phyloP scores from a whole-genome alignment of 306 rosid genomes.

The Urtica urens region DNA sequence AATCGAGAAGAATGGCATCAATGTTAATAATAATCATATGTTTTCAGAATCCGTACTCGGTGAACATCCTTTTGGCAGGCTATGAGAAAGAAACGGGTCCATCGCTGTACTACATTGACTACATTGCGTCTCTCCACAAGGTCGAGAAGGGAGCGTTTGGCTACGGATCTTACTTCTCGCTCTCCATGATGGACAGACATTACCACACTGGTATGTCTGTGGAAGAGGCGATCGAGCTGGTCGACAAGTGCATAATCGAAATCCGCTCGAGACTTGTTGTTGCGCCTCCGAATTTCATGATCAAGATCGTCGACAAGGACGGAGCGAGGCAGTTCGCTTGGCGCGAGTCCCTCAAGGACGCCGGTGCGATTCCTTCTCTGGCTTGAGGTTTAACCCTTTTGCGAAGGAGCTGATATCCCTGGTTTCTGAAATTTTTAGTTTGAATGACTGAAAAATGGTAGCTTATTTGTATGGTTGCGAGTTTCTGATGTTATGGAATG shows the following conservation, averaged over 20 bases:
- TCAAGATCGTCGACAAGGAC: constrained; percentile 84
- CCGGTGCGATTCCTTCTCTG: too few species aligned
- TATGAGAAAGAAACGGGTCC: constrained; percentile 84
- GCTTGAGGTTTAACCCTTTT: too few species aligned
- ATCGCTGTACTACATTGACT: constrained; percentile 74
- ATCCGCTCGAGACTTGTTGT: constrained; percentile 68
- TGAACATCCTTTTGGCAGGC: constrained; percentile 89
- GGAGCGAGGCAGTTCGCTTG: constrained; percentile 86
- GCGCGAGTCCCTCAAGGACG: constrained; percentile 63
- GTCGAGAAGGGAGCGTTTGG: constrained; percentile 97
- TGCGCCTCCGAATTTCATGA: constrained; percentile 93
- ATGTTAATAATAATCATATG: too few species aligned
- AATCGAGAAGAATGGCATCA: too few species aligned
- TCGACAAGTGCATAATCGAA: constrained; percentile 73
- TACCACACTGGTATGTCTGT: constrained; percentile 68
- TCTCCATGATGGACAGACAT: constrained; percentile 91
- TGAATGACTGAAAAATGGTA: too few species aligned
- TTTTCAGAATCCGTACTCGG: constrained; percentile 72
- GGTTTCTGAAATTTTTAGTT: too few species aligned
- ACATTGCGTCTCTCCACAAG: constrained; percentile 95
- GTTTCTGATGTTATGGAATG: too few species aligned
- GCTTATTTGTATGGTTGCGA: too few species aligned
- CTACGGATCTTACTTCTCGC: constrained; percentile 80
- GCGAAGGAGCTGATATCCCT: too few species aligned
- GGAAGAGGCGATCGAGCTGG: constrained; percentile 68